A percentile compares a stretch with the other conserved stretches of the same genome.
Evolutionary conservation across 2,329 filamentous ascomycete genomes (phyloP).

Genomic region (Penicillium sp.): DNA sequence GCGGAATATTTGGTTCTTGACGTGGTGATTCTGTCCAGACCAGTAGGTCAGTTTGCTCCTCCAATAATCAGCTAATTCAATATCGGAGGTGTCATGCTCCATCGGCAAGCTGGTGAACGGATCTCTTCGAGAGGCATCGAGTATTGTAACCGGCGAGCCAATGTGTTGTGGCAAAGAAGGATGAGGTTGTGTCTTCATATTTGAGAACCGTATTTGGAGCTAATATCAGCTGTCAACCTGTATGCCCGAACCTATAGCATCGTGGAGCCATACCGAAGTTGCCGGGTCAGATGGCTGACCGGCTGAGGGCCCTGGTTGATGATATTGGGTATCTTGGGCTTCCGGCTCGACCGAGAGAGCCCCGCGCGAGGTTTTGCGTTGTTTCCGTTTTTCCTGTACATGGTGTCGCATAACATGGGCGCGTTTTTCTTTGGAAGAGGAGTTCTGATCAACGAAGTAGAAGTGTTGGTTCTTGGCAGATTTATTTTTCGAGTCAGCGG

Average conservation of each 20-base stretch:
- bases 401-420: constrained; percentile 49
- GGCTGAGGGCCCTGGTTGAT: not conserved
- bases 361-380: constrained; percentile 30
- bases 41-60: constrained; percentile 41
- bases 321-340: constrained; percentile 7
- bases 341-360: constrained; percentile 10
- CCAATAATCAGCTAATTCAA: constrained; percentile 40
- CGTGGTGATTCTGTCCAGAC: constrained; percentile 42
- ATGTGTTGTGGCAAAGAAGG: constrained; percentile 5
- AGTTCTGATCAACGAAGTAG: constrained; percentile 44
- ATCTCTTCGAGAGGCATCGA: constrained; percentile 34
- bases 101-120: constrained; percentile 36
- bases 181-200: constrained; percentile 13
- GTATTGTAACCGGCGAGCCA: constrained; percentile 28
- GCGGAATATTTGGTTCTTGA: constrained; percentile 41
- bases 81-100: constrained; percentile 26
- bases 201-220: constrained; percentile 18
- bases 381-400: constrained; percentile 44
- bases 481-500: constrained; percentile 23
- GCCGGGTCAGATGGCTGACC: constrained; percentile 7
- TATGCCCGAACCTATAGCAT: too few species aligned
- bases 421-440: constrained; percentile 45
- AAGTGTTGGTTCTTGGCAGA: constrained; percentile 35
- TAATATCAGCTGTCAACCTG: constrained; percentile 9
- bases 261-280: constrained; percentile 22